phyloP scores from a whole-genome alignment of 148 eudicot species.

The Persicaria tinctoria region DNA sequence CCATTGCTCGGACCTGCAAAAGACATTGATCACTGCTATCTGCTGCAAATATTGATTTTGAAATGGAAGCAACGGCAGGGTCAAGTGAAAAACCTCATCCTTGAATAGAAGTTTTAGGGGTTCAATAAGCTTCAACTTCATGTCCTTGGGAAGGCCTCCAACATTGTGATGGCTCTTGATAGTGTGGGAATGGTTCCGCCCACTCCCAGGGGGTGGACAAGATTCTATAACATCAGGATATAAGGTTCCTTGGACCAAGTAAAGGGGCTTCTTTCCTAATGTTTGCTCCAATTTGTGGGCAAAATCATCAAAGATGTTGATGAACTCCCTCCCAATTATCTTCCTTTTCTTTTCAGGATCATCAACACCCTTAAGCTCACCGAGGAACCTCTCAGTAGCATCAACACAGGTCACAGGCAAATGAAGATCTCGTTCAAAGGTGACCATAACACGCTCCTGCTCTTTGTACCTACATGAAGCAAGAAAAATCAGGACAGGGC shows the following conservation, averaged over 20 bases:
- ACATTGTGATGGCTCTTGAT: slow-evolving; percentile 98
- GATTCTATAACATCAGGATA: slow-evolving; percentile 98
- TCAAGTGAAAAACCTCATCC: slow-evolving; percentile 61
- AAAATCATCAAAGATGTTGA: slow-evolving; percentile 71
- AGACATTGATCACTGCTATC: neutral
- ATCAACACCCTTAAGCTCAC: slow-evolving; percentile 71
- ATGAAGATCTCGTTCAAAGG: slow-evolving; percentile 85
- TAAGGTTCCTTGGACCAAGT: slow-evolving; percentile 92
- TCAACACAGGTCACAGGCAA: slow-evolving; percentile 85
- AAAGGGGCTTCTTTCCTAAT: slow-evolving; percentile 60
- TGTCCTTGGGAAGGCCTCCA: slow-evolving; percentile 98
- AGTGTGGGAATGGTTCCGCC: slow-evolving; percentile 86
- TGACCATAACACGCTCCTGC: slow-evolving; percentile 87
- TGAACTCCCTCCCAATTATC: slow-evolving; percentile 91
- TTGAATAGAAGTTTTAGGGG: slow-evolving; percentile 90
- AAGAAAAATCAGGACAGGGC: neutral
- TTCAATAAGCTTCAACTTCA: slow-evolving; percentile 93
- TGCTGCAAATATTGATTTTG: neutral
- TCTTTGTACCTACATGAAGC: slow-evolving; percentile 63
- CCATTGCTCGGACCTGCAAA: slow-evolving; percentile 75
- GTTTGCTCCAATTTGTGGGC: slow-evolving; percentile 68
- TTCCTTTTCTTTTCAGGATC: slow-evolving; percentile 91
- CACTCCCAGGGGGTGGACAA: slow-evolving; percentile 98
- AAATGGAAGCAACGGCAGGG: neutral
- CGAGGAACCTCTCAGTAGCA: slow-evolving; percentile 75